Base-by-base conservation (phyloP, 2,329 filamentous ascomycete species). In the Cladosporium sp. region DNA sequence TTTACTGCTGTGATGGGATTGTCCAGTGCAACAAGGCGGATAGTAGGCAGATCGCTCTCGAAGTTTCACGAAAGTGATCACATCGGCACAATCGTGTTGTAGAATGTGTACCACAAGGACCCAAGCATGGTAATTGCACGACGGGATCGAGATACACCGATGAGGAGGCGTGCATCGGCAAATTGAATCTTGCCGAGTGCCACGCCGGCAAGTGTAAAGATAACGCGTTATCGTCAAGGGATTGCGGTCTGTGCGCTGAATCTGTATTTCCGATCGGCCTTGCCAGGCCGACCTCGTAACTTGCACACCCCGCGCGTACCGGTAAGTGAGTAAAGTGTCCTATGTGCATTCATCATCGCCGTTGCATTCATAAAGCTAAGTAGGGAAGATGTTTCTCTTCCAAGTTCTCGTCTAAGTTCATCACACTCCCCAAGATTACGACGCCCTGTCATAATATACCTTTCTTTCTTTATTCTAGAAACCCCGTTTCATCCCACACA, bases 181-280 rank as follows among this genome's bases (percentile, higher is more conserved):
- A 47, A 24, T 44, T n/a, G 2, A 44, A 44, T 44, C 11, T 59
- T 59, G 57, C 57, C 57, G 57, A 44, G 36, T 30, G 14, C 41
- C 57, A 28, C 32, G 18, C 52, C 28, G 52, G 52, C 52, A 55
- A 55, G 52, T 55, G 32, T 30, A 15, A 32, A 55, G 26, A 55
- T 30, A 30, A 30, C 26, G 41, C 41, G n/a, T 34, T 55, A 55
- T 55, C 28, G 28, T n/a, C 15, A 11, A 47, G 41, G 41, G 41
- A 10, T 47, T 12, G 41, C 11, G 52, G 52, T 34, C 52, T 21
- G 52, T 55, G 52, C 52, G 26, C n/a, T 2, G 26, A n/a, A 32
- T 32, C 15, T 55, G 14, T 14, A 55, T 18, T 34, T 52, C 52
- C 18, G 52, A 55, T 55, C 52, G 52, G 52, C 52, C 32, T 34